Percentiles rank a stretch among this genome's conserved stretches.
Evolutionary conservation across 139 green algal species (phyloP).

Genomic region (Auxenochlorella pyrenoidosa): DNA sequence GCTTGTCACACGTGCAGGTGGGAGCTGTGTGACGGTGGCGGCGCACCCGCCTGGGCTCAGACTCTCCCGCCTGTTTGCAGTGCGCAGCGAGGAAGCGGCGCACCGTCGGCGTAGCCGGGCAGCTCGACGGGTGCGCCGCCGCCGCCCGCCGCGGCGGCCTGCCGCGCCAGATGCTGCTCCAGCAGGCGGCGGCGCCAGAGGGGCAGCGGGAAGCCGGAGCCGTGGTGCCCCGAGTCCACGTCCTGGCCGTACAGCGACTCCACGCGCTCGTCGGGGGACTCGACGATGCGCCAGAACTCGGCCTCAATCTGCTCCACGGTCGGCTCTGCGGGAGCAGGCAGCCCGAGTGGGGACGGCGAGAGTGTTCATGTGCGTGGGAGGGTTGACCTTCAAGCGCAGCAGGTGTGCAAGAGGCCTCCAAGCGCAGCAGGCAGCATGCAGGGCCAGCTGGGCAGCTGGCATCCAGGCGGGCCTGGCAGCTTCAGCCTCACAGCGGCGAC

Average conservation of each 20-base stretch:
- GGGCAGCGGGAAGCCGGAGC: constrained; percentile 68
- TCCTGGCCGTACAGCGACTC: constrained; percentile 81
- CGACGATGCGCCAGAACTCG: constrained; percentile 87
- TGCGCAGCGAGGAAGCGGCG: neutral
- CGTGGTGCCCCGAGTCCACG: constrained; percentile 72
- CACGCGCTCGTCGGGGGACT: constrained; percentile 59
- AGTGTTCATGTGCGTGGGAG: too few species aligned
- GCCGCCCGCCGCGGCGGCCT: constrained; percentile 5
- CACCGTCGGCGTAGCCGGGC: constrained; percentile 7
- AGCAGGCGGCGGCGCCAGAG: constrained; percentile 58
- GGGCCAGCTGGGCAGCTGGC: neutral
- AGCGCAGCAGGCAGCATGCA: neutral
- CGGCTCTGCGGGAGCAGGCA: constrained; percentile 39
- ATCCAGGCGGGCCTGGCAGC: too few species aligned
- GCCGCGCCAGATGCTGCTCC: constrained; percentile 47
- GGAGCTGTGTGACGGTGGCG: too few species aligned
- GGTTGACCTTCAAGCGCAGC: too few species aligned
- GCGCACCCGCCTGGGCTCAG: too few species aligned
- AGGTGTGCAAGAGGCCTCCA: too few species aligned
- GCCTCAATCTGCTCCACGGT: constrained; percentile 73
- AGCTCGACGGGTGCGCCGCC: neutral
- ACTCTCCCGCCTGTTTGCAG: too few species aligned
- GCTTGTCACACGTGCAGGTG: too few species aligned
- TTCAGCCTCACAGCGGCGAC: too few species aligned
- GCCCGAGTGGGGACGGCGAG: too few species aligned